Percentiles rank a stretch among this genome's conserved stretches.
Evolutionary conservation across 306 rosid genomes (phyloP).

Genomic region (Cyclanthera cordifolia): DNA sequence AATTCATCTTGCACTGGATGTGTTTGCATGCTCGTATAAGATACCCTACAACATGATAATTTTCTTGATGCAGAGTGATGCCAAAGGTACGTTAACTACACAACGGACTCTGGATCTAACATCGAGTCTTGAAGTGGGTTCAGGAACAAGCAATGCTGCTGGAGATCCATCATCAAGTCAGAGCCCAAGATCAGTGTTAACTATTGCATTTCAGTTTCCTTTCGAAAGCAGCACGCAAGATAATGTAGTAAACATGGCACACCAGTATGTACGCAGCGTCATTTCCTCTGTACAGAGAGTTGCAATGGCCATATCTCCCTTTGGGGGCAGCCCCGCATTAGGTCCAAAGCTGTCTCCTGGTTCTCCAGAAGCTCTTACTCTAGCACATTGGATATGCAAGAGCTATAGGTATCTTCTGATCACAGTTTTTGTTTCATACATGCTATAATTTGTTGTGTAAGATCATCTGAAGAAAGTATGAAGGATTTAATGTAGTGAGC

Average conservation of each 20-base stretch:
- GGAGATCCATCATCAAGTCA: conserved; percentile 41
- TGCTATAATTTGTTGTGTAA: not conserved
- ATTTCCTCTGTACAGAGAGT: conserved; percentile 90
- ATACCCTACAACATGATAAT: not conserved
- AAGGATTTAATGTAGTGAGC: not conserved
- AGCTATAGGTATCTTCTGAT: conserved; percentile 55
- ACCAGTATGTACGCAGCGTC: conserved; percentile 74
- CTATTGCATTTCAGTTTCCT: conserved; percentile 94
- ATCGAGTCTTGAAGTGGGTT: conserved; percentile 77
- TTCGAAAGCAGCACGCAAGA: conserved; percentile 71
- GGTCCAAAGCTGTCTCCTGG: conserved; percentile 66
- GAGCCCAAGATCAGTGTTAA: conserved; percentile 66
- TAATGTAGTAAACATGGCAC: conserved; percentile 74
- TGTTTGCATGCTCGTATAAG: not conserved
- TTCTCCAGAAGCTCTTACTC: conserved; percentile 44
- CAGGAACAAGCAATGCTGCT: conserved; percentile 31
- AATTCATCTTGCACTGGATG: not conserved
- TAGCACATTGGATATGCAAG: conserved; percentile 63
- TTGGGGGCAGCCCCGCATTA: conserved; percentile 45
- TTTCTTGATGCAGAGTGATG: not conserved
- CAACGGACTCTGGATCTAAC: conserved; percentile 78
- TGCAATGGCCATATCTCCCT: conserved; percentile 87
- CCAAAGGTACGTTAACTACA: conserved; percentile 38
- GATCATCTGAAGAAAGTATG: not conserved
- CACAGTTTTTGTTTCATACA: not conserved